phyloP scores from a whole-genome alignment of 148 eudicot species.

The Hydrangea macrophylla region DNA sequence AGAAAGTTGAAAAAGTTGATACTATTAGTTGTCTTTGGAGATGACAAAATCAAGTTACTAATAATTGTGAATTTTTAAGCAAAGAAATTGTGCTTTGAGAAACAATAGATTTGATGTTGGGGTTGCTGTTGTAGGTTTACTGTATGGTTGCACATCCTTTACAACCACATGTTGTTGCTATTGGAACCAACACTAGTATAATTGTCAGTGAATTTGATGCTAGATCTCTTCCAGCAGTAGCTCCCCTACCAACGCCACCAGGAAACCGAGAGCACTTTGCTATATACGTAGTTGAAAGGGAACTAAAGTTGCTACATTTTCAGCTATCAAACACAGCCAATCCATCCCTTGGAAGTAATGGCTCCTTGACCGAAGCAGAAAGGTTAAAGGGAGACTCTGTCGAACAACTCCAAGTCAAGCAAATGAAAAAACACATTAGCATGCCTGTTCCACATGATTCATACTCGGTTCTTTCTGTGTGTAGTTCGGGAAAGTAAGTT shows the following conservation, averaged over 20 bases:
- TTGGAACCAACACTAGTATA: conserved; percentile 87
- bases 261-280: conserved; percentile 92
- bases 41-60: too few relatives aligned
- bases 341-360: conserved; percentile 86
- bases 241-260: conserved; percentile 76
- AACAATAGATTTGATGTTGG: too few relatives aligned
- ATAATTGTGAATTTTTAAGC: too few relatives aligned
- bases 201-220: conserved; percentile 92
- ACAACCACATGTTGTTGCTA: conserved; percentile 97
- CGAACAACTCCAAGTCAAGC: conserved; percentile 88
- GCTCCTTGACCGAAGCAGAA: conserved; percentile 59
- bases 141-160: conserved; percentile 98
- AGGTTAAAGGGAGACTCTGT: conserved; percentile 67
- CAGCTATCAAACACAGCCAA: conserved; percentile 76
- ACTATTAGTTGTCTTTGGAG: too few relatives aligned
- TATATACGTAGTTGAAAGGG: conserved; percentile 80
- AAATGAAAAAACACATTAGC: conserved; percentile 79
- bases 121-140: conserved; percentile 61
- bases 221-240: conserved; percentile 89
- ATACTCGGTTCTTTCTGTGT: conserved; percentile 80
- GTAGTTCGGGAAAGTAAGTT: conserved; percentile 98
- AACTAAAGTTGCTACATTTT: conserved; percentile 76
- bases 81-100: too few relatives aligned
- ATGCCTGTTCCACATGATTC: conserved; percentile 96
- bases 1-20: too few relatives aligned